A percentile compares a stretch with the other conserved stretches of the same genome.
Evolutionary conservation across 2,329 filamentous ascomycete species (phyloP).

Genomic region (Delphinella strobiligena): DNA sequence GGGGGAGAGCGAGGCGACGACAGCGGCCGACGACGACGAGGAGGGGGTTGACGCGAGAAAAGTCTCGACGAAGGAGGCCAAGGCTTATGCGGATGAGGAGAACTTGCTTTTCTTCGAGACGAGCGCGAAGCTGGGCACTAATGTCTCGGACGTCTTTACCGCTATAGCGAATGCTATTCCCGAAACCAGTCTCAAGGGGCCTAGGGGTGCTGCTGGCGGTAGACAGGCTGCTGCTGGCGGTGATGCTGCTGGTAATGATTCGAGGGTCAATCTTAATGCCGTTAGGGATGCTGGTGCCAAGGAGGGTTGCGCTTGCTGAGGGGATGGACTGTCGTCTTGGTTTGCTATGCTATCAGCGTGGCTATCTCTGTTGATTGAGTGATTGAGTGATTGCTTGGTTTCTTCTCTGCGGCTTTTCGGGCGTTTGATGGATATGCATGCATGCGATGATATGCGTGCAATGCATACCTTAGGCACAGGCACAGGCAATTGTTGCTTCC

Average conservation of each 20-base stretch:
- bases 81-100: constrained; percentile 90
- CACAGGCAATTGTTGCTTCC: background rate
- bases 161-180: constrained; percentile 97
- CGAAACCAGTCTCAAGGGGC: constrained; percentile 87
- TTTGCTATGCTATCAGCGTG: too few species aligned
- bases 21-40: constrained; percentile 31
- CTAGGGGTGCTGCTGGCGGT: constrained; percentile 49
- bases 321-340: too few species aligned
- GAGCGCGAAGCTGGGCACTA: constrained; percentile 88
- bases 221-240: constrained; percentile 35
- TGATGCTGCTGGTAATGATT: constrained; percentile 52
- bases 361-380: too few species aligned
- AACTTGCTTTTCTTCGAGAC: constrained; percentile 94
- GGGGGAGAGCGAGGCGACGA: constrained; percentile 36
- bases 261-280: constrained; percentile 70
- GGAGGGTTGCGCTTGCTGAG: constrained; percentile 84
- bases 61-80: constrained; percentile 81
- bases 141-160: constrained; percentile 92
- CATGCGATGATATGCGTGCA: background rate
- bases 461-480: background rate
- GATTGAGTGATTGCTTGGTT: background rate
- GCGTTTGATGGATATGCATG: background rate
- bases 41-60: constrained; percentile 65
- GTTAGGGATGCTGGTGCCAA: constrained; percentile 64
- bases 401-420: background rate